Percentiles rank a stretch among this genome's conserved stretches.
Conservation (phyloP, 208 protist genomes). For the Naegleria gruberi region DNA sequence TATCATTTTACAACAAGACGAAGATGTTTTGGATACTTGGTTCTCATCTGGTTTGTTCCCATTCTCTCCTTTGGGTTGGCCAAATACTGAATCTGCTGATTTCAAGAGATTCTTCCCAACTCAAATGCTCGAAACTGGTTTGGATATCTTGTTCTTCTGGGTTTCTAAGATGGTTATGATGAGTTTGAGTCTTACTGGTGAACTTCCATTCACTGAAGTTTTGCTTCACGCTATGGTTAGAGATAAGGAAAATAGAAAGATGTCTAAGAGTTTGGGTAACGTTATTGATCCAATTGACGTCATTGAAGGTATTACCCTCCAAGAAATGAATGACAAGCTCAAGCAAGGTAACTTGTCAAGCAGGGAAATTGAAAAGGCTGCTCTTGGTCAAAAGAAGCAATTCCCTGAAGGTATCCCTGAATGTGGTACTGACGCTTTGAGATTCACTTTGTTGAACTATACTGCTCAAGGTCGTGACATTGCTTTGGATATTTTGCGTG, state of each 20-base stretch:
- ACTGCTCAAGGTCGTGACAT: slow-evolving; percentile 83
- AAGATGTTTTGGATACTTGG: slow-evolving; percentile 99
- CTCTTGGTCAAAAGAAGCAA: slow-evolving; percentile 77
- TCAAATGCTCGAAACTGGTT: slow-evolving; percentile 94
- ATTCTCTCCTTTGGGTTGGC: slow-evolving; percentile 94
- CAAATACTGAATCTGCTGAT: slow-evolving; percentile 66
- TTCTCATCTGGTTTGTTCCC: slow-evolving; percentile 99
- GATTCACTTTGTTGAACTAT: slow-evolving; percentile 95
- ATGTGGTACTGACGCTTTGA: slow-evolving; percentile 98
- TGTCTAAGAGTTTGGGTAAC: slow-evolving; percentile 99
- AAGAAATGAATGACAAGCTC: slow-evolving; percentile 82
- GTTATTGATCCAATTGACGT: slow-evolving; percentile 99
- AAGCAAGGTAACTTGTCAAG: slow-evolving; percentile 79
- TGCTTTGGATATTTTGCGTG: slow-evolving; percentile 95
- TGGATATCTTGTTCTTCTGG: slow-evolving; percentile 99
- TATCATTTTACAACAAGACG: slow-evolving; percentile 83
- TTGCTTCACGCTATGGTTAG: slow-evolving; percentile 96
- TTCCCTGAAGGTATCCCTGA: slow-evolving; percentile 90
- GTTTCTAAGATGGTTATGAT: slow-evolving; percentile 99
- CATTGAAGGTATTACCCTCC: slow-evolving; percentile 90
- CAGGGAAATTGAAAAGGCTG: slow-evolving; percentile 76
- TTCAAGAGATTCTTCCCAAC: slow-evolving; percentile 92
- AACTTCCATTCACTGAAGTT: slow-evolving; percentile 88
- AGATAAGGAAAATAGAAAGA: slow-evolving; percentile 98
- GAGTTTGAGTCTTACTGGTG: slow-evolving; percentile 81